phyloP scores from a whole-genome alignment of 345 rosid genomes.

The Odontarrhena argentea region DNA sequence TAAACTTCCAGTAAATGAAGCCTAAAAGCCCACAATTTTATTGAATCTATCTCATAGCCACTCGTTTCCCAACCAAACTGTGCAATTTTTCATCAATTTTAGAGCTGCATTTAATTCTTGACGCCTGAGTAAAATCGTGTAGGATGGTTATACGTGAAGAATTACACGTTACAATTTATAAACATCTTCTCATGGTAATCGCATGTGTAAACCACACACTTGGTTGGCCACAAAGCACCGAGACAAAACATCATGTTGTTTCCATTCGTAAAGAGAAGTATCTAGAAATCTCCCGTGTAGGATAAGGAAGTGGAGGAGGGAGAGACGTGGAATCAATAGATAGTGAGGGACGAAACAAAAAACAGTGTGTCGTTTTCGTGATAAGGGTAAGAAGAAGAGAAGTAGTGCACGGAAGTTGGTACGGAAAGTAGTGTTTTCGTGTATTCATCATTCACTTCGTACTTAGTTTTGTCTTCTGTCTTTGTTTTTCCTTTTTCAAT shows the following conservation, averaged over 20 bases:
- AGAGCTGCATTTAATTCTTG: background rate
- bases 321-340: constrained; percentile 9
- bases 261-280: constrained; percentile 2
- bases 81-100: background rate
- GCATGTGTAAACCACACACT: background rate
- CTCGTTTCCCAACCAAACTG: background rate
- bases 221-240: constrained; percentile 8
- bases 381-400: constrained; percentile 10
- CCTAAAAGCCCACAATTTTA: background rate
- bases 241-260: constrained; percentile 21
- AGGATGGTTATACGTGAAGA: constrained; percentile 4
- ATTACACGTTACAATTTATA: background rate
- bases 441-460: background rate
- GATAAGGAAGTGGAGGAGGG: constrained; percentile 15
- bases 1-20: background rate
- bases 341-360: background rate
- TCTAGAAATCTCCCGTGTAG: constrained; percentile 17
- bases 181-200: constrained; percentile 12
- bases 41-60: background rate
- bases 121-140: background rate
- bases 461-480: constrained; percentile 4
- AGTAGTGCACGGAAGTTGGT: constrained; percentile 39
- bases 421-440: constrained; percentile 25
- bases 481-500: constrained; percentile 16
- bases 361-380: constrained; percentile 35